These are phyloP conservation scores for Erodium texanum DNA, from an alignment of 441 rosid genomes.

Conservation along the genomic window DNA sequence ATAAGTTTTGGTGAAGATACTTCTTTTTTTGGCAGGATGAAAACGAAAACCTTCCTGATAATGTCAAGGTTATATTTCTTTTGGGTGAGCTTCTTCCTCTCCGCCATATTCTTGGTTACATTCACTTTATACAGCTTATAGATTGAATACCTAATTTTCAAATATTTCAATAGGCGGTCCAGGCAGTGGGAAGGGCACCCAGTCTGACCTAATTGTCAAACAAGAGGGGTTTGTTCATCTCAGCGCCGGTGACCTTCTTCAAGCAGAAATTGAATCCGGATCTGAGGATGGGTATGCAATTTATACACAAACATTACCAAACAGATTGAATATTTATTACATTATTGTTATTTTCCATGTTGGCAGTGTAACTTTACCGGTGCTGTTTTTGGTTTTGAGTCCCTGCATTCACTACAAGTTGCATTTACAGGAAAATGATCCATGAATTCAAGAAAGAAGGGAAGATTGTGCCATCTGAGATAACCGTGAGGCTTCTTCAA, in stretches of 20 bases:
- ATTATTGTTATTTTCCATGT: background rate
- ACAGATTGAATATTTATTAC: no score
- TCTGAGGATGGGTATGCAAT: constrained; percentile 66
- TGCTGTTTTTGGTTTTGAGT: no score
- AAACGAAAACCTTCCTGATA: background rate
- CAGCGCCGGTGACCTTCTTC: constrained; percentile 91
- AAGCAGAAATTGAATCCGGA: constrained; percentile 69
- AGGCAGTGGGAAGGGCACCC: constrained; percentile 90
- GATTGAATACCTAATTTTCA: background rate
- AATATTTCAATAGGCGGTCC: constrained; percentile 51
- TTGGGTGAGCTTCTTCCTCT: background rate
- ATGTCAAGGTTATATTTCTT: background rate
- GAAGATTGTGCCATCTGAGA: constrained; percentile 85
- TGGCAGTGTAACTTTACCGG: no score
- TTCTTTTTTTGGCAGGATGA: background rate
- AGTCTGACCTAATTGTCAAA: constrained; percentile 46
- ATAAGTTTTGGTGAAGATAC: background rate
- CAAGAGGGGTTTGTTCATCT: constrained; percentile 74
- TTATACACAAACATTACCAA: background rate
- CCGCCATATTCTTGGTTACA: background rate
- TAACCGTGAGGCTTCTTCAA: constrained; percentile 80
- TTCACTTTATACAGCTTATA: background rate
- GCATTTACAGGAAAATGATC: constrained; percentile 60
- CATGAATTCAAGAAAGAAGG: constrained; percentile 74
- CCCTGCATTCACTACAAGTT: background rate